A percentile compares a stretch with the other conserved stretches of the same genome.
Conservation (phyloP, 805 yeast genomes). For the Kuraishia cidri region DNA sequence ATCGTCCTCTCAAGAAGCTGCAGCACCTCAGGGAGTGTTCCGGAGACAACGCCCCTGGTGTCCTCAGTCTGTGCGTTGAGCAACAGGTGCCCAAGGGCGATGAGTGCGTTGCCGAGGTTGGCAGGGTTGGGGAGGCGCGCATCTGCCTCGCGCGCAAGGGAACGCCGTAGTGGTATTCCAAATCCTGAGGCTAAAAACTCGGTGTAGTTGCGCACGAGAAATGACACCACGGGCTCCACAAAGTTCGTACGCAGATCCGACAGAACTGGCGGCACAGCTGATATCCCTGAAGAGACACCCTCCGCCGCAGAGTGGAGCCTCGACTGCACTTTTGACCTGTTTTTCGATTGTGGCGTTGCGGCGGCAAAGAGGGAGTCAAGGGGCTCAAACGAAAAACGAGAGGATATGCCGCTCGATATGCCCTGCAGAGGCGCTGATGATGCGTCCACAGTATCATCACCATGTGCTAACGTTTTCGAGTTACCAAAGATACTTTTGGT, state of each 20-base stretch:
- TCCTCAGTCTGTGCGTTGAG: conserved; percentile 60
- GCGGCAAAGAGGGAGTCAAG: not conserved
- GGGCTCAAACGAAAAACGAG: not conserved
- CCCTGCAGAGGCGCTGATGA: too few relatives aligned
- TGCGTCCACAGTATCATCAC: too few relatives aligned
- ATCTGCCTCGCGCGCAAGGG: conserved; percentile 45
- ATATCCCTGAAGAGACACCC: not conserved
- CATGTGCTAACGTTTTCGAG: too few relatives aligned
- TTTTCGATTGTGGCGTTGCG: not conserved
- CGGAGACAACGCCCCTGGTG: conserved; percentile 41
- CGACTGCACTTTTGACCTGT: not conserved
- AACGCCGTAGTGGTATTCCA: conserved; percentile 28
- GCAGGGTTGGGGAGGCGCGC: conserved; percentile 52
- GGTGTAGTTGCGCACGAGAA: conserved; percentile 2
- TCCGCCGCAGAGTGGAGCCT: not conserved
- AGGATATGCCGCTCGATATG: too few relatives aligned
- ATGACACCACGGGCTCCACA: not conserved
- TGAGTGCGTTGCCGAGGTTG: conserved; percentile 52
- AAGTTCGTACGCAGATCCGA: too few relatives aligned
- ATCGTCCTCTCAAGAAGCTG: conserved; percentile 54
- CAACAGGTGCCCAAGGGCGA: conserved; percentile 48
- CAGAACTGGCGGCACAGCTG: too few relatives aligned
- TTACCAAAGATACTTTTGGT: conserved; percentile 3
- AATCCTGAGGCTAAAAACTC: conserved; percentile 19
- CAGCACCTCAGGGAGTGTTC: conserved; percentile 49